Percentiles rank a stretch among this genome's conserved stretches.
These are phyloP conservation scores for Rhodofomes roseus DNA, from an alignment of 1,284 basidiomycete species.

Conservation along the genomic window DNA sequence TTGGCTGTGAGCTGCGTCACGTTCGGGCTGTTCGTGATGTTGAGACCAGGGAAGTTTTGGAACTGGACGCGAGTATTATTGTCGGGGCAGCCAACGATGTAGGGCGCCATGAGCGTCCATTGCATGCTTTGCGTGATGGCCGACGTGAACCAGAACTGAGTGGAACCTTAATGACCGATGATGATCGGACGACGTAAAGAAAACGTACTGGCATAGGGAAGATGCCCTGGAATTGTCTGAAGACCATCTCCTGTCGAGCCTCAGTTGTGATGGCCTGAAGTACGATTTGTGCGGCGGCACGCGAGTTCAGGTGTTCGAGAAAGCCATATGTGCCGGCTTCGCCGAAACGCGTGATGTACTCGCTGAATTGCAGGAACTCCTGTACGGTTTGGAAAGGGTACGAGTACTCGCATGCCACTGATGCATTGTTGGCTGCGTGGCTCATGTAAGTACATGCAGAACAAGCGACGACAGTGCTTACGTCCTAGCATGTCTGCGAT, in stretches of 20 bases:
- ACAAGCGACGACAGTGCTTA: too few species aligned
- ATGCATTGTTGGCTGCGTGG: constrained; percentile 24
- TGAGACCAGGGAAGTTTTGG: constrained; percentile 51
- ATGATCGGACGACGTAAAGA: not conserved
- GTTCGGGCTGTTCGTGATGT: constrained; percentile 37
- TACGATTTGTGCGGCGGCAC: constrained; percentile 51
- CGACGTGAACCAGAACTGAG: constrained; percentile 39
- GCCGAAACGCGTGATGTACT: constrained; percentile 49
- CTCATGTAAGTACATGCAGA: too few species aligned
- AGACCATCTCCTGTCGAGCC: constrained; percentile 64
- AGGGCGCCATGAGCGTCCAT: constrained; percentile 61
- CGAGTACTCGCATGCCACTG: constrained; percentile 55
- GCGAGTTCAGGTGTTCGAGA: constrained; percentile 58
- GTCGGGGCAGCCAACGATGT: constrained; percentile 53
- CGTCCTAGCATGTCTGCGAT: constrained; percentile 47
- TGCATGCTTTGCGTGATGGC: constrained; percentile 59
- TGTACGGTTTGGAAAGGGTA: constrained; percentile 59
- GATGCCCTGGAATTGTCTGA: constrained; percentile 60
- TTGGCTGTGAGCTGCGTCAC: constrained; percentile 20
- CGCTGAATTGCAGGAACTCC: constrained; percentile 62
- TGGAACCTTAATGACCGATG: not conserved
- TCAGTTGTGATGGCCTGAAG: constrained; percentile 64
- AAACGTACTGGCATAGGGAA: constrained; percentile 55
- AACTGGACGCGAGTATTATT: constrained; percentile 55
- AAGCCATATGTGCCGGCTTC: constrained; percentile 65